Percentiles rank a stretch among this genome's conserved stretches.
Conservation (phyloP, 2,329 filamentous ascomycete genomes). For the Ceratocystis papillata region DNA sequence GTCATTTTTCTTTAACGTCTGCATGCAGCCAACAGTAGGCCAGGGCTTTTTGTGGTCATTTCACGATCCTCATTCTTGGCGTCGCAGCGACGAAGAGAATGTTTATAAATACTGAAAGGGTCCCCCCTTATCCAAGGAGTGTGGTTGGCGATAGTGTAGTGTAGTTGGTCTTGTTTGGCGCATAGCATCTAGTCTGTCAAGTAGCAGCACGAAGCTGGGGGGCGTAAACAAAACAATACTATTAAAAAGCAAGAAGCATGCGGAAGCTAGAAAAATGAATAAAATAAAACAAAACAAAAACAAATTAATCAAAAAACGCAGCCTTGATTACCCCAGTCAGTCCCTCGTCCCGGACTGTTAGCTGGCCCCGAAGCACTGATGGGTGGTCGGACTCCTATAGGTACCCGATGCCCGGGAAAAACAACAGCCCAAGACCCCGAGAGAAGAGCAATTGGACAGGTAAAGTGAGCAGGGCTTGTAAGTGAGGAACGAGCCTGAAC, state of each 20-base stretch:
- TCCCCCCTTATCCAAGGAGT: too few species aligned
- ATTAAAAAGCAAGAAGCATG: too few species aligned
- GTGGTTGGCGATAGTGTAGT: too few species aligned
- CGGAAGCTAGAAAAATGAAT: neutral
- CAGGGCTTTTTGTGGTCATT: neutral
- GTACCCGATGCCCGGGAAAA: constrained; percentile 4
- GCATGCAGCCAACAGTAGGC: neutral
- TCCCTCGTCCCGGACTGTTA: neutral
- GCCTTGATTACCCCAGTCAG: neutral
- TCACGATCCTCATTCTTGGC: too few species aligned
- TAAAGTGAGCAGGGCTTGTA: too few species aligned
- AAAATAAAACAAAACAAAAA: neutral
- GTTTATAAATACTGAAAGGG: too few species aligned
- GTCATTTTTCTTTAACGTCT: neutral
- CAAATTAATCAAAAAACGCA: neutral
- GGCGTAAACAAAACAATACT: too few species aligned
- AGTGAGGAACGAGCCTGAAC: too few species aligned
- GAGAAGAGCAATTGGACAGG: neutral
- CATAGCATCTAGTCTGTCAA: too few species aligned
- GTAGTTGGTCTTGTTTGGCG: too few species aligned
- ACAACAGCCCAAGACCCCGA: neutral
- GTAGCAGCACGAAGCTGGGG: too few species aligned
- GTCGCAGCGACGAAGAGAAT: too few species aligned
- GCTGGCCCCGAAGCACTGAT: constrained; percentile 3
- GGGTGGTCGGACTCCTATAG: neutral